Percentiles rank a stretch among this genome's conserved stretches.
Conservation (phyloP, 1,139 yeast species). For the Suhomyces coccinellae region DNA sequence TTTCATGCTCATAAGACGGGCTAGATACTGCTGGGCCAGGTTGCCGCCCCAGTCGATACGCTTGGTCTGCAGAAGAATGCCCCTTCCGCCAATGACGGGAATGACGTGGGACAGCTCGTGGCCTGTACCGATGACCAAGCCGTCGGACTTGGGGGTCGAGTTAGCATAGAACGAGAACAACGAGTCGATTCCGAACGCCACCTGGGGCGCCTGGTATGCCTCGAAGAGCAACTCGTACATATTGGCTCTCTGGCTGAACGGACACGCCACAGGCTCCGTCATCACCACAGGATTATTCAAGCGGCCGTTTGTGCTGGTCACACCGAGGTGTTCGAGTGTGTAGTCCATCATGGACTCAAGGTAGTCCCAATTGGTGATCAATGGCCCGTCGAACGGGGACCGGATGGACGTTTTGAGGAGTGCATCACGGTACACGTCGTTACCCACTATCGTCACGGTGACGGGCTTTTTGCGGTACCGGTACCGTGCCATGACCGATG, state of each 20-base stretch:
- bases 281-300: slow-evolving; percentile 81
- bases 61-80: slow-evolving; percentile 67
- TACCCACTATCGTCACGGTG: slow-evolving; percentile 75
- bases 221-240: slow-evolving; percentile 85
- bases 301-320: slow-evolving; percentile 48
- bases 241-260: slow-evolving; percentile 65
- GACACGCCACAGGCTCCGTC: slow-evolving; percentile 74
- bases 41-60: slow-evolving; percentile 93
- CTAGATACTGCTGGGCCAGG: slow-evolving; percentile 64
- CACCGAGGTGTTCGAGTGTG: slow-evolving; percentile 76
- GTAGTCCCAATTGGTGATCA: slow-evolving; percentile 90
- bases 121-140: slow-evolving; percentile 80
- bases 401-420: slow-evolving; percentile 66
- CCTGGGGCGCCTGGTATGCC: slow-evolving; percentile 71
- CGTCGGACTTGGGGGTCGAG: slow-evolving; percentile 43
- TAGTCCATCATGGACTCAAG: slow-evolving; percentile 83
- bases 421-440: slow-evolving; percentile 74
- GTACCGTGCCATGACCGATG: slow-evolving; percentile 68
- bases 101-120: slow-evolving; percentile 80
- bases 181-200: slow-evolving; percentile 79
- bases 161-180: slow-evolving; percentile 67
- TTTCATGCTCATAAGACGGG: slow-evolving; percentile 66
- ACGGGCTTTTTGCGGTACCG: slow-evolving; percentile 73
- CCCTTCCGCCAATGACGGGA: slow-evolving; percentile 72
- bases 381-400: slow-evolving; percentile 84